A percentile compares a stretch with the other conserved stretches of the same genome.
These are phyloP conservation scores for Penicillium alfredii DNA, from an alignment of 495 filamentous ascomycete genomes.

Conservation along the genomic window DNA sequence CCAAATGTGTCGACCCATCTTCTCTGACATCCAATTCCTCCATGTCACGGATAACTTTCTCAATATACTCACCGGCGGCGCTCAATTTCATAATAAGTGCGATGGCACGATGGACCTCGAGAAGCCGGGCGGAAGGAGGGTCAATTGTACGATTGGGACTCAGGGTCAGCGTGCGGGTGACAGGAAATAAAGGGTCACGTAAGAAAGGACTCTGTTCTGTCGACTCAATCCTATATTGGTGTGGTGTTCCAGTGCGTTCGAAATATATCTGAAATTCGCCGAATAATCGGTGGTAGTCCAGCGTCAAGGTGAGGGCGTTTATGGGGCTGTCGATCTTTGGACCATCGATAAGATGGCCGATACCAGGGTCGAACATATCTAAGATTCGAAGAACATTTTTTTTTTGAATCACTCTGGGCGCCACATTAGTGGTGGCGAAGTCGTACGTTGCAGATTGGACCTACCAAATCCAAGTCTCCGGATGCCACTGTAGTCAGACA, in stretches of 20 bases:
- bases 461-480: conserved; percentile 9
- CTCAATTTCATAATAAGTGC: conserved; percentile 29
- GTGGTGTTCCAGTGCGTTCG: conserved; percentile 11
- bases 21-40: conserved; percentile 23
- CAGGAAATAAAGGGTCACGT: conserved; percentile 21
- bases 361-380: conserved; percentile 18
- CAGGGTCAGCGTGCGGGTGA: conserved; percentile 20
- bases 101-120: conserved; percentile 30
- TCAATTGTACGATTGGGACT: conserved; percentile 22
- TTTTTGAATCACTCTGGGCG: conserved; percentile 18
- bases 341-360: conserved; percentile 12
- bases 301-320: conserved; percentile 15
- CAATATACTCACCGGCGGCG: conserved; percentile 31
- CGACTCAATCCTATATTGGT: conserved; percentile 25
- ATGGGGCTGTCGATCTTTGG: conserved; percentile 23
- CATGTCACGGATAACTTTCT: conserved; percentile 25
- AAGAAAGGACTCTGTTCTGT: conserved; percentile 17
- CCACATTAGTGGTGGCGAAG: no score
- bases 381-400: conserved; percentile 16
- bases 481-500: conserved; percentile 6
- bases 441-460: no score
- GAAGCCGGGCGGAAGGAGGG: conserved; percentile 23
- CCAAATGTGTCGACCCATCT: conserved; percentile 27
- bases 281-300: conserved; percentile 22
- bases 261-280: conserved; percentile 24